These are phyloP conservation scores for Eucalyptus regnans DNA, from an alignment of 345 rosid species.

Conservation along the genomic window DNA sequence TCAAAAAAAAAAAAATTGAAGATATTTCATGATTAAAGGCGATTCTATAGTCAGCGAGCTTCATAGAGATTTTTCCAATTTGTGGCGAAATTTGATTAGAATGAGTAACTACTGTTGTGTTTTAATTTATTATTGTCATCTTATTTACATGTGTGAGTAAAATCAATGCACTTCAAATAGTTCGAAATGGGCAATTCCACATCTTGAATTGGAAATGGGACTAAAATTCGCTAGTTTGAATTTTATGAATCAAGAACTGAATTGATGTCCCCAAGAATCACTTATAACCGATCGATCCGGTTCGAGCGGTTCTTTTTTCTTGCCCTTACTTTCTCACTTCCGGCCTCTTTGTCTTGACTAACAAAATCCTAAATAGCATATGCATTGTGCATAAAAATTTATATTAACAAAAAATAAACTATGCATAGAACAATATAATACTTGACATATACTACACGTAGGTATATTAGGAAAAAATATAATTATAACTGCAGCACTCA, in stretches of 20 bases:
- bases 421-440: no score
- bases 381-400: neutral
- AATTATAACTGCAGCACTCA: no score
- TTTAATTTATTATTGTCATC: no score
- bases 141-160: fast-evolving
- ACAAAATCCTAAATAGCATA: neutral
- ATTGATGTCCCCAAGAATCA: no score
- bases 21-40: no score
- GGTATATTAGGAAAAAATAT: no score
- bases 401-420: neutral
- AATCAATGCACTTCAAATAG: fast-evolving
- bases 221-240: no score
- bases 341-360: neutral
- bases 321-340: fast-evolving
- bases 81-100: neutral
- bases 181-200: fast-evolving
- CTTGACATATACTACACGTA: no score
- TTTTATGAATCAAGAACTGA: no score
- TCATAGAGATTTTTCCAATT: neutral
- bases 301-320: fast-evolving
- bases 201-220: fast-evolving
- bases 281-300: fast-evolving
- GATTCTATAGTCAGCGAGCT: neutral
- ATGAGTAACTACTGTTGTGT: neutral
- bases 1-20: neutral